Percentiles rank a stretch among this genome's conserved stretches.
These are phyloP conservation scores for Powellomyces hirtus DNA, from an alignment of 192 early-diverging fungal genomes.

Conservation along the genomic window DNA sequence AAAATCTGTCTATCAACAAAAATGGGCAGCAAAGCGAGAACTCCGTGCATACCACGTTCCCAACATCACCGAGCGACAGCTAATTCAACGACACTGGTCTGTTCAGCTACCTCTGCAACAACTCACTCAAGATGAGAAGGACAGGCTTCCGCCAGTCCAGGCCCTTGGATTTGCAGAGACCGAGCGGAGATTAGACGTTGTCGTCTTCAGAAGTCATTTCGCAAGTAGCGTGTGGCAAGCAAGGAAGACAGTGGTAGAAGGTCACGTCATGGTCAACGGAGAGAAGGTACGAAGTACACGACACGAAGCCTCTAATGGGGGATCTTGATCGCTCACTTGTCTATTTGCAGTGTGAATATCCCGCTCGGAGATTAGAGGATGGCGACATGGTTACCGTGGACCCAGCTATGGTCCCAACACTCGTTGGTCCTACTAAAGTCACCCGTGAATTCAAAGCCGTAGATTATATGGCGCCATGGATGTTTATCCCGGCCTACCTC, in stretches of 20 bases:
- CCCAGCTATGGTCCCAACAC: slow-evolving; percentile 63
- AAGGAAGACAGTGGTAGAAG: slow-evolving; percentile 74
- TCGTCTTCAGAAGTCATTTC: slow-evolving; percentile 91
- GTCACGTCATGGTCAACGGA: slow-evolving; percentile 92
- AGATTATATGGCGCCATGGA: slow-evolving; percentile 72
- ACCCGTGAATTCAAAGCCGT: slow-evolving; percentile 53
- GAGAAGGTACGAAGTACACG: slow-evolving; percentile 53
- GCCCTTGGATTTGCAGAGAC: slow-evolving; percentile 82
- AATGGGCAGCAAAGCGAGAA: slow-evolving; percentile 91
- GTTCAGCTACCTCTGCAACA: slow-evolving; percentile 36
- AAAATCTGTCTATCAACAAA: slow-evolving; percentile 79
- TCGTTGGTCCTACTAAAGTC: slow-evolving; percentile 1
- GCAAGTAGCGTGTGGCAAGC: slow-evolving; percentile 83
- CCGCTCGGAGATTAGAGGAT: slow-evolving; percentile 80
- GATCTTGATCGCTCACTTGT: not conserved
- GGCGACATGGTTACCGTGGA: slow-evolving; percentile 87
- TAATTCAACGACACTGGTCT: slow-evolving; percentile 46
- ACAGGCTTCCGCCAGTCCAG: slow-evolving; percentile 40
- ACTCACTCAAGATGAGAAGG: slow-evolving; percentile 34
- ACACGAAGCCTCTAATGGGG: not conserved
- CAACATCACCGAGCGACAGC: slow-evolving; percentile 80
- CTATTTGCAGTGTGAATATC: slow-evolving; percentile 57
- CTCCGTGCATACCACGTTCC: slow-evolving; percentile 92
- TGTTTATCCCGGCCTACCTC: slow-evolving; percentile 95
- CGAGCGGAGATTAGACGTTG: slow-evolving; percentile 90